phyloP scores from a whole-genome alignment of 2,329 filamentous ascomycete species.

The Aspergillus chevalieri region DNA sequence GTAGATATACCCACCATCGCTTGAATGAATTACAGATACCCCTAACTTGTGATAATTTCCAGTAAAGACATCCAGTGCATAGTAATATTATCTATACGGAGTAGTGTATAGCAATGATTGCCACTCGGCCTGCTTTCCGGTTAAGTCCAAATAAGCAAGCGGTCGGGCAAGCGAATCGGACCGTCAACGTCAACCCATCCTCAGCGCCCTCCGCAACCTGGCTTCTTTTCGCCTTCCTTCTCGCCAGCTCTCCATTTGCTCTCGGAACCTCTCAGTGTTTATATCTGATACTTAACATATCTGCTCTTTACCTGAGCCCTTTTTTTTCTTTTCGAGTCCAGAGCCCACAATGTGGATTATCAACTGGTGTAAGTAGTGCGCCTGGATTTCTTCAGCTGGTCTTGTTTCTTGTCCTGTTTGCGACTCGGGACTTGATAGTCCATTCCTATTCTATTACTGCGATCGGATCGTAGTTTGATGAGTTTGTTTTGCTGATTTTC shows the following conservation, averaged over 20 bases:
- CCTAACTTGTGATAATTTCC: too few species aligned
- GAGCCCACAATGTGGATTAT: slow-evolving; percentile 71
- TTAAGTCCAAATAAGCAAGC: slow-evolving; percentile 3
- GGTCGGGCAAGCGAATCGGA: background rate
- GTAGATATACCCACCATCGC: slow-evolving; percentile 5
- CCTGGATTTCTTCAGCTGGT: slow-evolving; percentile 1
- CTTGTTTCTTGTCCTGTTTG: background rate
- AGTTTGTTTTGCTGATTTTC: too few species aligned
- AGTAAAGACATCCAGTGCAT: background rate
- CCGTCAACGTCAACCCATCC: background rate
- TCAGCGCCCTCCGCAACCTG: slow-evolving; percentile 1
- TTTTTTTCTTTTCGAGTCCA: slow-evolving; percentile 1
- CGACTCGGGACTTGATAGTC: background rate
- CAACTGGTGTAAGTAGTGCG: slow-evolving; percentile 72
- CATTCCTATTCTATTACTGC: background rate
- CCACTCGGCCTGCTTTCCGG: background rate
- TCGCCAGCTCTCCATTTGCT: too few species aligned
- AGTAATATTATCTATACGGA: background rate
- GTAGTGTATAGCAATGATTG: too few species aligned
- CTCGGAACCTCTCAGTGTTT: too few species aligned
- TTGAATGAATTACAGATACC: background rate
- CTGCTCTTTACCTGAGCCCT: background rate
- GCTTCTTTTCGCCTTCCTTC: background rate
- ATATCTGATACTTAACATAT: background rate
- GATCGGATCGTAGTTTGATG: too few species aligned